A percentile compares a stretch with the other conserved stretches of the same genome.
These are phyloP conservation scores for Lachnellula cervina DNA, from an alignment of 2,329 filamentous ascomycete species.

Conservation along the genomic window DNA sequence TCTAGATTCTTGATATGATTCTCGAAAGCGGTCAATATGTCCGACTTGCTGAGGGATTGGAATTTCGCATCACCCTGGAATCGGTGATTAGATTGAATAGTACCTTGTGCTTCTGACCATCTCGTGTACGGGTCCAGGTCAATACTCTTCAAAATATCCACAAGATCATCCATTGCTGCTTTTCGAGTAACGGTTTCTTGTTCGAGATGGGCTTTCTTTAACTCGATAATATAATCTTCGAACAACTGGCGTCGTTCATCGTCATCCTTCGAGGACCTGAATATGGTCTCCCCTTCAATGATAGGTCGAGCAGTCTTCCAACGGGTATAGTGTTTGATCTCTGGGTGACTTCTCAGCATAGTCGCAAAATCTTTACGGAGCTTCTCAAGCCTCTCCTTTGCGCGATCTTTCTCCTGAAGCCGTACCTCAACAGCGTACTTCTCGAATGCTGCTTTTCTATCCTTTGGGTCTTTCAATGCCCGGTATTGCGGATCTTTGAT, in stretches of 20 bases:
- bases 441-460: slow-evolving; percentile 86
- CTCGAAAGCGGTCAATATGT: slow-evolving; percentile 89
- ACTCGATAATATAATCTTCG: slow-evolving; percentile 82
- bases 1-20: slow-evolving; percentile 92
- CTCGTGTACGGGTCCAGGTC: slow-evolving; percentile 89
- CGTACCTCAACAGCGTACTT: slow-evolving; percentile 91
- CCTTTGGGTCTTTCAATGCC: slow-evolving; percentile 86
- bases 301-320: slow-evolving; percentile 96
- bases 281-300: slow-evolving; percentile 92
- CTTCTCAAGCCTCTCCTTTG: slow-evolving; percentile 88
- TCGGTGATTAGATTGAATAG: slow-evolving; percentile 70
- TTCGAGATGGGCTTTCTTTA: slow-evolving; percentile 77
- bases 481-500: slow-evolving; percentile 91
- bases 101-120: slow-evolving; percentile 84
- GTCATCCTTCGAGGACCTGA: slow-evolving; percentile 85
- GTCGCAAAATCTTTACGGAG: slow-evolving; percentile 88
- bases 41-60: slow-evolving; percentile 76
- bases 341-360: slow-evolving; percentile 93
- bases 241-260: slow-evolving; percentile 84
- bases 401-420: slow-evolving; percentile 87
- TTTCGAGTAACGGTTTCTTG: slow-evolving; percentile 67
- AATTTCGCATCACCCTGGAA: slow-evolving; percentile 83
- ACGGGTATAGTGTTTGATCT: slow-evolving; percentile 94
- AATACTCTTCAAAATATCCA: slow-evolving; percentile 70
- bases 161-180: slow-evolving; percentile 78